Evolutionary conservation across 345 rosid genomes (phyloP), one percentile per base, ranked within the genome.

Genomic region (Lepidium africanum): DNA sequence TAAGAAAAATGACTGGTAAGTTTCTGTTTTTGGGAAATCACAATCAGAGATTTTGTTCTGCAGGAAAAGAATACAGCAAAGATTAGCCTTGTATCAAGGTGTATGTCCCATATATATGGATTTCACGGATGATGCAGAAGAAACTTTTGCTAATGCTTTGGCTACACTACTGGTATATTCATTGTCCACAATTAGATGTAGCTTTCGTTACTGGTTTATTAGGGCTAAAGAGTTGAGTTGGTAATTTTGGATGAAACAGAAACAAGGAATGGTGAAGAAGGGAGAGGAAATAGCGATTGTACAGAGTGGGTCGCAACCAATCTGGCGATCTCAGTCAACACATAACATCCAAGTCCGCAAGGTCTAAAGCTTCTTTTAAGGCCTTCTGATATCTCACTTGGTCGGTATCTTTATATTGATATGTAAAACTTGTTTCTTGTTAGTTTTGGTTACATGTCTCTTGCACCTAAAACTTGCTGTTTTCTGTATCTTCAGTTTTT

Each of bases 261-360:
- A 84, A 47, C 96, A 91, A 83, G 97, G 97, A 41, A 86, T 91
- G 99, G 91, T 94, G 50, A 91, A 86, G 79, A 81, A 84, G 67
- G 99, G 96, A 71, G 97, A 94, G 79, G 97, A 94, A 79, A 84
- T 94, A 25, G 96, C 96, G 1, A 90, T 91, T 38, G 81, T 94
- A 53, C 96, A 85, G 82, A 94, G 99, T 54, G 99, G 97, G 21
- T 82, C 84, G 59, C 87, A 87, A 63, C 97, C 97, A 59, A 94
- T 91, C 71, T 94, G 99, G 97, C 83, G 97, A 62, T 89, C 86
- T 76, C 96, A 87, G 47, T 89, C 99, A 35, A 91, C 97, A 3
- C 99, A 94, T 75, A 94, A 89, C 74, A 91, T 91, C 73, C 97
- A 91, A 84, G 96, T 94, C 65, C 91, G 96, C 39, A 84, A 82